phyloP scores from a whole-genome alignment of 2,329 filamentous ascomycete genomes.

The Juglanconis oblonga region DNA sequence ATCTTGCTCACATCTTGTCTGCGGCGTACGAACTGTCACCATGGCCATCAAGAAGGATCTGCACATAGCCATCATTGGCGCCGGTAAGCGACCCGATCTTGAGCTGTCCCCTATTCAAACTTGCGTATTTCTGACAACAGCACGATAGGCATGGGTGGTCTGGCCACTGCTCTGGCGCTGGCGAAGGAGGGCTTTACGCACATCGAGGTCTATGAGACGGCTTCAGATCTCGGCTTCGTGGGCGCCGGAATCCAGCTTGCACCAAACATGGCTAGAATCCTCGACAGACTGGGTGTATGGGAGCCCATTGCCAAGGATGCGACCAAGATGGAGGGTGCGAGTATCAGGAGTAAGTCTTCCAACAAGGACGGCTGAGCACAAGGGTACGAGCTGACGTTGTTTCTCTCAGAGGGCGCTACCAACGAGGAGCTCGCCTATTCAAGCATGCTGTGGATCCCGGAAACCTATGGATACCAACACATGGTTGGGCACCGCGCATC shows the following conservation, averaged over 20 bases:
- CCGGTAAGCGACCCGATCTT: slow-evolving; percentile 21
- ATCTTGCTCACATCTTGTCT: background rate
- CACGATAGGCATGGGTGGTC: slow-evolving; percentile 71
- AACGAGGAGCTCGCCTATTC: slow-evolving; percentile 60
- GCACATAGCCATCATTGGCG: slow-evolving; percentile 32
- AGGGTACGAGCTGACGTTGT: background rate
- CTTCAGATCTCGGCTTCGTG: slow-evolving; percentile 73
- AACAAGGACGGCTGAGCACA: too few species aligned
- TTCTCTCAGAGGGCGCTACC: slow-evolving; percentile 47
- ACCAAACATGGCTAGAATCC: slow-evolving; percentile 76
- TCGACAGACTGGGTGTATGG: slow-evolving; percentile 43
- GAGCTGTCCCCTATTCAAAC: too few species aligned
- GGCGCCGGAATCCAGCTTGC: slow-evolving; percentile 83
- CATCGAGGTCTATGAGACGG: slow-evolving; percentile 72
- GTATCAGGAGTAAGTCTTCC: slow-evolving; percentile 13
- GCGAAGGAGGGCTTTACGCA: slow-evolving; percentile 73
- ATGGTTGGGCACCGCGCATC: slow-evolving; percentile 64
- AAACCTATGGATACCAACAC: slow-evolving; percentile 59
- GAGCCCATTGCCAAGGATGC: slow-evolving; percentile 14
- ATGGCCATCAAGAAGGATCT: slow-evolving; percentile 23
- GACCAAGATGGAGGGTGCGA: slow-evolving; percentile 15
- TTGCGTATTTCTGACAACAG: background rate
- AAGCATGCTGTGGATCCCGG: slow-evolving; percentile 52
- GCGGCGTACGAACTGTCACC: background rate
- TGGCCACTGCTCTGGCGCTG: slow-evolving; percentile 68